Percentiles rank a stretch among this genome's conserved stretches.
These are phyloP conservation scores for Zelonia costaricensis DNA, from an alignment of 208 protist genomes.

Conservation along the genomic window DNA sequence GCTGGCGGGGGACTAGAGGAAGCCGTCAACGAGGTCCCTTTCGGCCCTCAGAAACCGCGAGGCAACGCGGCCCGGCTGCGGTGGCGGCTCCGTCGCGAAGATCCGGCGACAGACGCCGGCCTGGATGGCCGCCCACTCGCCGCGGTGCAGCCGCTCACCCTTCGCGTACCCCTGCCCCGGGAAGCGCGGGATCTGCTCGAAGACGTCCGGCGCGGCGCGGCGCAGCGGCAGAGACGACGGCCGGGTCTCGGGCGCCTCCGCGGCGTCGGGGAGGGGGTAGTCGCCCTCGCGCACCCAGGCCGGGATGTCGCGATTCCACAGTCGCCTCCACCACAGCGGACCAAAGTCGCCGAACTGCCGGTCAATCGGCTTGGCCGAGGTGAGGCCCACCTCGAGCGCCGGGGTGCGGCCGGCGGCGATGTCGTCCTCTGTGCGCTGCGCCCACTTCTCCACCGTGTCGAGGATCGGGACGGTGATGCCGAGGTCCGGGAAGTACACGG, in stretches of 20 bases:
- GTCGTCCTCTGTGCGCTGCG: conserved; percentile 12
- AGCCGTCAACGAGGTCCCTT: conserved; percentile 38
- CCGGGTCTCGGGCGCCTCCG: conserved; percentile 11
- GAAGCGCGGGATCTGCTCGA: conserved; percentile 40
- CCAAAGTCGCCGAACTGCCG: conserved; percentile 41
- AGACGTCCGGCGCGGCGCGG: conserved; percentile 19
- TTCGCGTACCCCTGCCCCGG: conserved; percentile 50
- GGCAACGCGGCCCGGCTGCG: conserved; percentile 20
- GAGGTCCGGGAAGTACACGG: conserved; percentile 34
- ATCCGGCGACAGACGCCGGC: conserved; percentile 18
- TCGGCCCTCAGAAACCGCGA: conserved; percentile 28
- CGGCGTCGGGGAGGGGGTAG: conserved; percentile 14
- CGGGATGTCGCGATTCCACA: conserved; percentile 37
- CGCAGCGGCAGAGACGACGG: conserved; percentile 21
- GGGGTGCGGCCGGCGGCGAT: conserved; percentile 7
- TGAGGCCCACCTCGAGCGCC: conserved; percentile 32
- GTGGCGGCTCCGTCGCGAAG: conserved; percentile 25
- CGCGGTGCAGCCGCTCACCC: conserved; percentile 25
- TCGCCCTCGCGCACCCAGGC: conserved; percentile 16
- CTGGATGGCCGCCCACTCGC: conserved; percentile 31
- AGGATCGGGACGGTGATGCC: conserved; percentile 49
- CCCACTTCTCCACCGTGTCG: conserved; percentile 36
- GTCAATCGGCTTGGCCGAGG: conserved; percentile 29
- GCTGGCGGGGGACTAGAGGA: no score
- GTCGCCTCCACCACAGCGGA: conserved; percentile 33